Conservation (phyloP, 331 rosid species). For the Malus hybrid region DNA sequence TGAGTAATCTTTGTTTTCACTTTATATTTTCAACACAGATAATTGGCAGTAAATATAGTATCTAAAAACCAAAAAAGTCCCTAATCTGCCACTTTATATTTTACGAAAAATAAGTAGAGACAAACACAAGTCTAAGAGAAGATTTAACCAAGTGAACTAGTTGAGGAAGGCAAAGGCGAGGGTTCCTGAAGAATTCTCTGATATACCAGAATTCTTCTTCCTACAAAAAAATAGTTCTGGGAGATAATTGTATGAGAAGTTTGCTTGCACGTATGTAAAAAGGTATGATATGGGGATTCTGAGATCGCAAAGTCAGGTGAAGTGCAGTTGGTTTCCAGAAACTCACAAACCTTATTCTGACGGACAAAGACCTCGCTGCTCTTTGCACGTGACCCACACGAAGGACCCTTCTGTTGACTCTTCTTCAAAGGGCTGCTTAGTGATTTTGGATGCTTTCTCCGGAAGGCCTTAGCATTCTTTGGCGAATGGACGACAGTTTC, state of each 20-base stretch:
- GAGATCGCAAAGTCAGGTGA: neutral
- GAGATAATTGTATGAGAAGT: neutral
- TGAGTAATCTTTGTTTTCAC: neutral
- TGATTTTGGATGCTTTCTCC: conserved; percentile 35
- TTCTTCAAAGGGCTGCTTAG: conserved; percentile 28
- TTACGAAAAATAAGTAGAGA: neutral
- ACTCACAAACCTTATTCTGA: neutral
- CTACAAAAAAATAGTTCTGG: neutral
- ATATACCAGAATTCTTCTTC: neutral
- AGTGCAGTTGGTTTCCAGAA: neutral
- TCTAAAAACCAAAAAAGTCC: neutral
- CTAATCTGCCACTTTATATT: neutral
- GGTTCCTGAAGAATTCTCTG: neutral
- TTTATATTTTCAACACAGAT: neutral
- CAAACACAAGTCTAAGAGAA: neutral
- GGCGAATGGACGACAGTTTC: conserved; percentile 17
- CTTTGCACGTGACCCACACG: conserved; percentile 25
- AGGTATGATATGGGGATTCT: neutral
- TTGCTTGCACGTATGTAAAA: neutral
- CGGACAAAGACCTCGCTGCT: conserved; percentile 37
- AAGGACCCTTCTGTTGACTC: conserved; percentile 30
- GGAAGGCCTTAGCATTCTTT: conserved; percentile 15
- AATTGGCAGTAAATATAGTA: neutral
- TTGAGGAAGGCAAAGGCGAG: neutral
- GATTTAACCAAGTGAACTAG: neutral